phyloP scores from a whole-genome alignment of 306 rosid species.

The Mucuna pruriens region DNA sequence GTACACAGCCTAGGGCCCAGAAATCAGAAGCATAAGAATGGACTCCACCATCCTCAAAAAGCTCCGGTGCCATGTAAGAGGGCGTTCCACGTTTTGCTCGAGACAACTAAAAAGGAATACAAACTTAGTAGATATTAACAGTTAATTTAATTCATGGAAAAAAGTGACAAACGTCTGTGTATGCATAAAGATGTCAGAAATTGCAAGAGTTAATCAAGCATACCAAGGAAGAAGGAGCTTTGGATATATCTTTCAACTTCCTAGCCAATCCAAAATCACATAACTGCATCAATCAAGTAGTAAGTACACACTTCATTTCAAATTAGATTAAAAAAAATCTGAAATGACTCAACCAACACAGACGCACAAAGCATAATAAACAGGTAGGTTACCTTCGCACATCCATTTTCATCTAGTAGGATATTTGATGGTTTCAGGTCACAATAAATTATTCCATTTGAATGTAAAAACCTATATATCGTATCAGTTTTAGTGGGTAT shows the following conservation, averaged over 20 bases:
- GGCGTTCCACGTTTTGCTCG: slow-evolving; percentile 98
- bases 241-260: slow-evolving; percentile 82
- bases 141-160: slow-evolving; percentile 13
- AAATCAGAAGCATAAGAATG: slow-evolving; percentile 95
- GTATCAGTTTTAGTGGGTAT: slow-evolving; percentile 32
- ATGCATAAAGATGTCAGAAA: background rate
- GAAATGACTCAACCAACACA: background rate
- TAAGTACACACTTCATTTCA: slow-evolving; percentile 12
- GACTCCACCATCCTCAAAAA: slow-evolving; percentile 92
- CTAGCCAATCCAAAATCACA: slow-evolving; percentile 98
- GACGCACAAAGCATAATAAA: background rate
- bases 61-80: slow-evolving; percentile 98
- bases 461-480: slow-evolving; percentile 77
- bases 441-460: slow-evolving; percentile 88
- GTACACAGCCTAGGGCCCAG: slow-evolving; percentile 98
- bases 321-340: background rate
- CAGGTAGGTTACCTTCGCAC: slow-evolving; percentile 75
- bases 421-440: slow-evolving; percentile 97
- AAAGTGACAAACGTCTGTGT: slow-evolving; percentile 23
- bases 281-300: slow-evolving; percentile 63
- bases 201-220: slow-evolving; percentile 36
- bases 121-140: slow-evolving; percentile 37
- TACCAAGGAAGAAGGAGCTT: slow-evolving; percentile 77
- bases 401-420: slow-evolving; percentile 89
- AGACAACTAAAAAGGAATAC: slow-evolving; percentile 66